Base-by-base conservation (phyloP, 208 protist species). In the Vickermania spadyakhi region DNA sequence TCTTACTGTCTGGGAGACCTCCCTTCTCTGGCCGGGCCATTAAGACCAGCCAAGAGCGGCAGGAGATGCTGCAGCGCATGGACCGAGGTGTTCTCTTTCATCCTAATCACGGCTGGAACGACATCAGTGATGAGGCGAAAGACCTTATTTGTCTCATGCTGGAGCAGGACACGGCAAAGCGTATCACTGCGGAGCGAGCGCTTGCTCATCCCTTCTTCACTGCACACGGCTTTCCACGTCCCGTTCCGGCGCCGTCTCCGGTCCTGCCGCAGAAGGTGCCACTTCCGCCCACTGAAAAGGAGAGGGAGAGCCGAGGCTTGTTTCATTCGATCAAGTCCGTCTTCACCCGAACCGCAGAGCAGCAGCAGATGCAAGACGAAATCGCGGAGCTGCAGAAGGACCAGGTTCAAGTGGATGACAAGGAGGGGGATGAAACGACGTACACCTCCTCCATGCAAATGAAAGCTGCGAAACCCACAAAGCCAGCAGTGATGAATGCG, bases 71-170 rank as follows among this genome's bases (percentile, higher is more conserved):
- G 18, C 60, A 71, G 25, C 73, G 77, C 53, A 93, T 94, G 49
- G 79, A 86, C 69, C 79, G 78, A 53, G 86, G 85, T n/a, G 79
- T 94, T 22, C 75, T 91, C 57, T 96, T 96, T 73, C 76, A 76
- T 66, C 52, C 77, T 13, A 67, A 81, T 21, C 72, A 85, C 54
- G 79, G 83, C 31, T 96, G 82, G 83, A 78, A 80, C 31, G 51
- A 23, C 50, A 72, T 93, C 31, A 86, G 75, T 50, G 65, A 75
- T 27, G 79, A 91, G 62, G 86, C 86, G 56, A 93, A 92, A 76
- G 79, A 93, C 54, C 70, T 96, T 1, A 82, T 89, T 58, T 30
- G 76, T 31, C 30, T 60, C 36, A 87, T 96, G 85, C 77, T 96
- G n/a, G 72, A 88, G 18, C 79, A 84, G 56, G 77, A 93, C 53